Evolutionary conservation across 2,329 filamentous ascomycete species (phyloP).

Genomic region (Arthrobotrys musiformis): DNA sequence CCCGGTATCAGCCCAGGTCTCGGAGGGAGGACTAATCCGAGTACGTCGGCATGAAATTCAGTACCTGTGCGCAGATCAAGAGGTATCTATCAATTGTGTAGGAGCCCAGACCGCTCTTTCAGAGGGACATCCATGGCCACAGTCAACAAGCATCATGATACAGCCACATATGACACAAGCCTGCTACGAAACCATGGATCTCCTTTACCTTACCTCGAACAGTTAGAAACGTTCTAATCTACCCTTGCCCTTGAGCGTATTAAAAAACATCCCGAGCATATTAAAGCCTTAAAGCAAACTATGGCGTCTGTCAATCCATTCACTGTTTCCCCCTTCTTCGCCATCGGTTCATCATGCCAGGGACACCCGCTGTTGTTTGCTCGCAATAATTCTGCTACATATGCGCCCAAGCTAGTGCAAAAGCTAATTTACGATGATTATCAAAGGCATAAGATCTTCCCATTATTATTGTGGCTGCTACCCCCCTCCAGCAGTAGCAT

Average conservation of each 20-base stretch:
- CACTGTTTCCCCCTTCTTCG: conserved; percentile 11
- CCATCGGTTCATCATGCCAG: conserved; percentile 30
- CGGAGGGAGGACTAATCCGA: background rate
- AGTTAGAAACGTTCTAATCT: conserved; percentile 26
- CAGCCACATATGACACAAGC: conserved; percentile 28
- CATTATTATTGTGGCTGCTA: conserved; percentile 3
- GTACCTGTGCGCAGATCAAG: conserved; percentile 27
- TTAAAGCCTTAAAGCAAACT: conserved; percentile 48
- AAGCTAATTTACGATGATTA: conserved; percentile 36
- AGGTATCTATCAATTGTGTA: too few relatives aligned
- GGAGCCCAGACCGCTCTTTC: conserved; percentile 33
- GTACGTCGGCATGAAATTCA: background rate
- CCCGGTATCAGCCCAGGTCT: background rate
- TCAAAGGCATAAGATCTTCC: conserved; percentile 11
- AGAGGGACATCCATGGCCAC: conserved; percentile 1
- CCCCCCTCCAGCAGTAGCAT: background rate
- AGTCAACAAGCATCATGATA: background rate
- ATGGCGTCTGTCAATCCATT: conserved; percentile 45
- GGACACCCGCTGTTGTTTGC: conserved; percentile 53
- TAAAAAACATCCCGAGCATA: conserved; percentile 21
- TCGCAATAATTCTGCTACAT: conserved; percentile 13
- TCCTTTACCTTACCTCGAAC: conserved; percentile 27
- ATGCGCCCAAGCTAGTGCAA: conserved; percentile 40
- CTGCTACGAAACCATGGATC: conserved; percentile 38
- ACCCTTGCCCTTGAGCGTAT: conserved; percentile 17